Base-by-base conservation (phyloP, 257 asterid genomes). In the Prunella vulgaris region DNA sequence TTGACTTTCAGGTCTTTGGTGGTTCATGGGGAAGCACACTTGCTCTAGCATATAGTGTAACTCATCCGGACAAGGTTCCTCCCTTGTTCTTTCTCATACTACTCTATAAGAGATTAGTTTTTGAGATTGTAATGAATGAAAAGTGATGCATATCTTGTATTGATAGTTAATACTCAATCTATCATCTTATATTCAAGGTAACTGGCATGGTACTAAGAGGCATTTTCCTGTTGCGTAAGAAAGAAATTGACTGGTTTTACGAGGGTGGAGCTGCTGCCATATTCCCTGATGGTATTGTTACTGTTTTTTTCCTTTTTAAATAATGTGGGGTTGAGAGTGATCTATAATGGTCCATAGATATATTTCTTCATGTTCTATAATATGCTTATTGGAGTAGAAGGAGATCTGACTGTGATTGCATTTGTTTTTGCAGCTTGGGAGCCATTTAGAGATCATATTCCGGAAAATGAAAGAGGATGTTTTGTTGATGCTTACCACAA, bases 1-100 rank as follows among this genome's bases (percentile, higher is more conserved):
- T 81, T 69, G 61, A 61, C 71, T 77, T 81, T 78, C 84, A 94
- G 99, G 97, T 93, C 10, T 93, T 93, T 51, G 99, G 99, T 73
- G 99, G 97, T 77, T 93, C 99, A 60, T 93, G 99, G 99, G 97
- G 99, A 67, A 93, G 99, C 86, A 93, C 99, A 25, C 96, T 93
- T 27, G 83, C 97, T 76, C 91, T 93, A 57, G 88, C 97, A 30
- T 93, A 93, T 68, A 86, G 97, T 84, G 88, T 83, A 82, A 80
- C 96, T 18, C 85, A 93, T 77, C 96, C 95, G 13, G 95, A 93
- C 68, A 93, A 87, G 91, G 99, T 94, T 66, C 74, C 44, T 72
- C 60, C 22, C 67, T 59, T 71, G n/a, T 63, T 69, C 24, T 22
- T 76, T 78, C 25, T 28, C 51, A 48, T 64, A 60, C 53, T 40